These are phyloP conservation scores for Colletotrichum simmondsii DNA, from an alignment of 2,329 filamentous ascomycete species.

Conservation along the genomic window DNA sequence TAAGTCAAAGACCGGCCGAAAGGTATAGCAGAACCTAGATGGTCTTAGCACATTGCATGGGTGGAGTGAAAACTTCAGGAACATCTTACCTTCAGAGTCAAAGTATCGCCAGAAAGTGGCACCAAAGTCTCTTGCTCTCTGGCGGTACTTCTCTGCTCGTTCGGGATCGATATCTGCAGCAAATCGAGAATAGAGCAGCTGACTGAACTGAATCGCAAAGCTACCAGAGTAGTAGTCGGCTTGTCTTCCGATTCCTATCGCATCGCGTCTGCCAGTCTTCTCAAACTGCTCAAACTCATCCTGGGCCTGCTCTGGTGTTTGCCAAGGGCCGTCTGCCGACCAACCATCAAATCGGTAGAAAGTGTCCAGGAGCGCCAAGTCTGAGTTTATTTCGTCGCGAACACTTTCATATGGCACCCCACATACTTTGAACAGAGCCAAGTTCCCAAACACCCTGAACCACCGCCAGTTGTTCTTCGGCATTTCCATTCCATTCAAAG, in stretches of 20 bases:
- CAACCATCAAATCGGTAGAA: conserved; percentile 59
- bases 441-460: conserved; percentile 62
- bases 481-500: conserved; percentile 56
- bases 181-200: conserved; percentile 57
- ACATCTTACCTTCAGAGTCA: conserved; percentile 49
- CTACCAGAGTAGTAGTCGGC: conserved; percentile 65
- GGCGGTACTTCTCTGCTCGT: conserved; percentile 48
- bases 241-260: conserved; percentile 45
- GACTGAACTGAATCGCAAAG: conserved; percentile 63
- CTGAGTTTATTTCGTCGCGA: conserved; percentile 49
- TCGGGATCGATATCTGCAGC: conserved; percentile 52
- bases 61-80: accelerated
- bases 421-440: conserved; percentile 55
- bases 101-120: conserved; percentile 59
- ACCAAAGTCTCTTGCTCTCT: conserved; percentile 54
- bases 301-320: conserved; percentile 37
- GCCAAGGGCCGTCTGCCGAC: conserved; percentile 59
- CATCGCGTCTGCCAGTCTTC: conserved; percentile 38
- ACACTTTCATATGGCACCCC: conserved; percentile 48
- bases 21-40: conserved; percentile 59
- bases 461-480: conserved; percentile 63
- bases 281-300: conserved; percentile 28
- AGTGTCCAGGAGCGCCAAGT: conserved; percentile 54
- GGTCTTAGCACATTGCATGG: neutral
- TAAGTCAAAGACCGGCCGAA: conserved; percentile 64